Evolutionary conservation across 1,284 basidiomycete genomes (phyloP).

Genomic region (Apiotrichum sp.): DNA sequence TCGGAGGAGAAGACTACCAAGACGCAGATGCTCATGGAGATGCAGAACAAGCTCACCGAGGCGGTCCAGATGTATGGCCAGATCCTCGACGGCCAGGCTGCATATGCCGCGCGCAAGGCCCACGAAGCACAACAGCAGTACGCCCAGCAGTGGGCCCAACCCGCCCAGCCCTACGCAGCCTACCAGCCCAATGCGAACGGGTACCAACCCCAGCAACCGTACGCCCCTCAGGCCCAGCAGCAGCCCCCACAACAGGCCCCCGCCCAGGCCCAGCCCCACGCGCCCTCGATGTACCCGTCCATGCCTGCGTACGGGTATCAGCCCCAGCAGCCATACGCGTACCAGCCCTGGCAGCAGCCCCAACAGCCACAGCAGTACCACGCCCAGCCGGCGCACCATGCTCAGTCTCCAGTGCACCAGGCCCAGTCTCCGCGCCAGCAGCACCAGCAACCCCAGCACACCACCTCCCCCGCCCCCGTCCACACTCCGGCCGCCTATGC

Average conservation of each 20-base stretch:
- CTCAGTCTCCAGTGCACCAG: background rate
- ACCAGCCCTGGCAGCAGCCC: constrained; percentile 23
- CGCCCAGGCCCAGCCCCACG: background rate
- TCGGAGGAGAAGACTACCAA: constrained; percentile 81
- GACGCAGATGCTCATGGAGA: constrained; percentile 77
- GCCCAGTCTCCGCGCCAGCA: constrained; percentile 10
- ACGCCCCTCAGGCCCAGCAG: constrained; percentile 4
- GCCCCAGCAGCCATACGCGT: constrained; percentile 4
- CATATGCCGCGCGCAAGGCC: constrained; percentile 38
- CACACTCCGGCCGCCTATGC: background rate
- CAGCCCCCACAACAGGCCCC: background rate
- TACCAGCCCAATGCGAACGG: constrained; percentile 25
- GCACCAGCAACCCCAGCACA: constrained; percentile 15
- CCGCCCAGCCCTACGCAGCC: constrained; percentile 9
- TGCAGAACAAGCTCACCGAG: constrained; percentile 88
- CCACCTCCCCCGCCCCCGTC: background rate
- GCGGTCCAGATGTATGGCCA: constrained; percentile 86
- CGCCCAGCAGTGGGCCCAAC: constrained; percentile 20
- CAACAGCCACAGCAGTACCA: constrained; percentile 6
- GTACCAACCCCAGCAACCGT: constrained; percentile 18
- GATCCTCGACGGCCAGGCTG: constrained; percentile 70
- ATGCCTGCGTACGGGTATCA: constrained; percentile 11
- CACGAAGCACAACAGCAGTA: constrained; percentile 39
- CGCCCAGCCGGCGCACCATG: no score
- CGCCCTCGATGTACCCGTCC: constrained; percentile 7